Conservation (phyloP, 2,329 filamentous ascomycete genomes). For the Hypoxylon sp. region DNA sequence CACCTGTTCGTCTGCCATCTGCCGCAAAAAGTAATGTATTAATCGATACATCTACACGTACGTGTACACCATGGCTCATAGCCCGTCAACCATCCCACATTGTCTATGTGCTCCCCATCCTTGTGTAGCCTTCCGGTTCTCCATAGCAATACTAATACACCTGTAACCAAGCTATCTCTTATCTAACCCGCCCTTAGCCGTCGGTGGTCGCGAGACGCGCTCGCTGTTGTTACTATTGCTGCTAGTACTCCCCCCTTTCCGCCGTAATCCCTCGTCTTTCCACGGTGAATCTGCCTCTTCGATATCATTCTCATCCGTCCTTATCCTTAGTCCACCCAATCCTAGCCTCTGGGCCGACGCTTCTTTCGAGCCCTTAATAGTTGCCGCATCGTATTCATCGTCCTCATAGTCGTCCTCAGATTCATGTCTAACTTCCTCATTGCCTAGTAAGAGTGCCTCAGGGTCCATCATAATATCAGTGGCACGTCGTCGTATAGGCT, state of each 20-base stretch:
- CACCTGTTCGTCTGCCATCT: slow-evolving; percentile 14
- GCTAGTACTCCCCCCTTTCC: slow-evolving; percentile 28
- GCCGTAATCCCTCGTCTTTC: slow-evolving; percentile 47
- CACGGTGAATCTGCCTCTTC: slow-evolving; percentile 45
- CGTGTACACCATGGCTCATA: slow-evolving; percentile 1
- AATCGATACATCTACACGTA: slow-evolving; percentile 22
- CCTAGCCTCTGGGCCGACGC: slow-evolving; percentile 15
- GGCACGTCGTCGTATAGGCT: slow-evolving; percentile 58
- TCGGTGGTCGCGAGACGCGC: slow-evolving; percentile 6
- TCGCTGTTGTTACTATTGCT: slow-evolving; percentile 20
- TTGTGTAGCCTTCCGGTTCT: slow-evolving; percentile 7
- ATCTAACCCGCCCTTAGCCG: slow-evolving; percentile 13
- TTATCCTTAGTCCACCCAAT: slow-evolving; percentile 17
- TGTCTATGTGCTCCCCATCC: slow-evolving; percentile 9
- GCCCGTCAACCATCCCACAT: neutral
- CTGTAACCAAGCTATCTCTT: slow-evolving; percentile 12
- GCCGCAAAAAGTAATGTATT: slow-evolving; percentile 16
- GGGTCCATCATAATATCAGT: slow-evolving; percentile 55
- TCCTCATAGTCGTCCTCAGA: slow-evolving; percentile 35
- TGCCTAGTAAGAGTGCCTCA: slow-evolving; percentile 50
- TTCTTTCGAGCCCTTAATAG: slow-evolving; percentile 31
- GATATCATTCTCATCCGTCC: slow-evolving; percentile 28
- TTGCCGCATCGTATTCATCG: slow-evolving; percentile 43
- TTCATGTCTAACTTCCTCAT: slow-evolving; percentile 33
- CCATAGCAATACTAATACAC: slow-evolving; percentile 2